Base-by-base conservation (phyloP, 176 grass and related monocot species). In the Panicum miliaceum region DNA sequence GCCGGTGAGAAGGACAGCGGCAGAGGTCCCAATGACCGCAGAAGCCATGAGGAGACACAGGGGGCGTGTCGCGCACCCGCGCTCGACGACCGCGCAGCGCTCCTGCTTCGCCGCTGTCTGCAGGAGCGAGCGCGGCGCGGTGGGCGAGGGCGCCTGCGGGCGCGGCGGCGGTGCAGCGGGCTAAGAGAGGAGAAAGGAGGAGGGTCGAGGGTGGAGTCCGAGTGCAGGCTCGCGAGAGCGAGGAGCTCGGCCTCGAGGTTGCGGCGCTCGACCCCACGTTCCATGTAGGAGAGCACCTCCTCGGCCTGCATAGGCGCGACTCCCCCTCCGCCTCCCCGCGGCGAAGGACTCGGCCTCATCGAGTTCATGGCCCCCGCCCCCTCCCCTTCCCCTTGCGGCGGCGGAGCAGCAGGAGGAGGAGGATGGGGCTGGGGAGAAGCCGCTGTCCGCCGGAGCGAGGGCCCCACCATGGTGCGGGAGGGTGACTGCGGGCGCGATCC, bases 281-380 rank as follows among this genome's bases (percentile, higher is more conserved):
- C 96, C 85, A 98, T 95, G 78, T 89, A 93, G 48, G 90, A 94
- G 42, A 98, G 92, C 85, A 98, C 92, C 96, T 98, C 96, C 85
- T 95, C 96, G 16, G 96, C 96, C 88, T 96, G 87, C 27, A n/a
- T n/a, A 98, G 90, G 64, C 89, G 89, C 54, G 87, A 94, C 40
- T 98, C 88, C 18, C 87, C 56, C 89, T 84, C 19, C 93, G 85
- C 73, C 93, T 83, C 10, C 87, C 64, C 26, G 81, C 87, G 56
- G 89, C 66, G 52, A 87, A 92, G 15, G 87, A 82, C 88, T 90
- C 93, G 37, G 81, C 78, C 74, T 63, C 78, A 52, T 36, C 81
- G 54, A 71, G 19, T 26, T 60, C 78, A 22, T 64, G 80, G 13
- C 48, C 80, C 13, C 58, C 15, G 1, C 47, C 87, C 13, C 35